phyloP scores from a whole-genome alignment of 352 stramenopile species.

The Globisporangium splendens region DNA sequence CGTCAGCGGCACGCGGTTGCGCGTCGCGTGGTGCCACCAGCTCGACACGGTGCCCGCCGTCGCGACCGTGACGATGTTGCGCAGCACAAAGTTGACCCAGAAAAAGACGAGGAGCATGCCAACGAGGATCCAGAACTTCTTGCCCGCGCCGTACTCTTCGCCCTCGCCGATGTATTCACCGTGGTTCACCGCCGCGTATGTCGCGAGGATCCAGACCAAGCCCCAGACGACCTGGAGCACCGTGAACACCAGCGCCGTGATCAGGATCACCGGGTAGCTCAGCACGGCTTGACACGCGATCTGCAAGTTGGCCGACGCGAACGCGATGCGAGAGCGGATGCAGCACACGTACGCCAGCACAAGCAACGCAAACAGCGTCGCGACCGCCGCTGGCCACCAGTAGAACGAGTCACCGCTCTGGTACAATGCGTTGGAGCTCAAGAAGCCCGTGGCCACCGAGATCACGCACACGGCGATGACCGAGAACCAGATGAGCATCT shows the following conservation, averaged over 20 bases:
- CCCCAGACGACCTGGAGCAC: constrained; percentile 68
- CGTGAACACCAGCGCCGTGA: constrained; percentile 65
- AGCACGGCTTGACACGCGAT: constrained; percentile 76
- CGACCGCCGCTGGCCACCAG: constrained; percentile 47
- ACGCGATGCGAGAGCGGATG: constrained; percentile 50
- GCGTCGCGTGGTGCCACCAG: constrained; percentile 75
- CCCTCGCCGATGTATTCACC: constrained; percentile 39
- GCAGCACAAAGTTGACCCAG: constrained; percentile 68
- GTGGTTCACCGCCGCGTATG: constrained; percentile 58
- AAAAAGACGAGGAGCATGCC: constrained; percentile 74
- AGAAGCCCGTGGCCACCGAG: constrained; percentile 32
- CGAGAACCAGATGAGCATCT: constrained; percentile 67
- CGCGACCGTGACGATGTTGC: constrained; percentile 82
- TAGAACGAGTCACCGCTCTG: constrained; percentile 35
- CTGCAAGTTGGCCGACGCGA: constrained; percentile 82
- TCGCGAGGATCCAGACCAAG: constrained; percentile 70
- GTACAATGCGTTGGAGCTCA: constrained; percentile 35
- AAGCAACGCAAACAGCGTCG: constrained; percentile 34
- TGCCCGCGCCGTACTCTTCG: constrained; percentile 24
- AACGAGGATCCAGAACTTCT: constrained; percentile 44
- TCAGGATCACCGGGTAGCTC: constrained; percentile 70
- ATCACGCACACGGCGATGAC: constrained; percentile 35
- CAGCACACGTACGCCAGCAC: constrained; percentile 55
- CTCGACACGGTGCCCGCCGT: constrained; percentile 80
- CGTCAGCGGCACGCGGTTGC: constrained; percentile 33